Base-by-base conservation (phyloP, 179 eudicot genomes). In the Sideroxylon spinosum region DNA sequence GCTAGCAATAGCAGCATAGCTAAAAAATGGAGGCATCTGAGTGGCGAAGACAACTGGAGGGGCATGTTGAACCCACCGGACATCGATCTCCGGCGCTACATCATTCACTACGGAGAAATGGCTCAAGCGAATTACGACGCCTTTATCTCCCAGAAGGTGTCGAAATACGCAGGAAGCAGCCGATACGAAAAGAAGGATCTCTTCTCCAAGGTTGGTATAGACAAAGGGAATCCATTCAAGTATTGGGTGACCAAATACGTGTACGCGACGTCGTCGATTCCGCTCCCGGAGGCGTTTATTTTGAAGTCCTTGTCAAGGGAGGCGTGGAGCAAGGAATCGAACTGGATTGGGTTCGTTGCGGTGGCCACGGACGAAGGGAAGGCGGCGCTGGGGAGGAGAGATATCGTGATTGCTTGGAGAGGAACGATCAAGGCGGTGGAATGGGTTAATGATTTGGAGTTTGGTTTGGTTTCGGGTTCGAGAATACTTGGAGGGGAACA, bases 91-190 rank as follows among this genome's bases (percentile, higher is more conserved):
- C 91, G 98, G 0, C 79, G 72, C 23, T 82, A 85, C 84, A 73
- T 95, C 16, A 85, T 95, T 48, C 90, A 88, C 77, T 91, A 93
- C 26, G 98, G 98, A 0, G 88, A 88, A 66, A 86, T 85, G 91
- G 90, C 95, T 57, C 93, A 90, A 65, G 97, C 92, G 9, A 74
- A 89, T 50, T 88, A 89, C 73, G 97, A 95, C 74, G 76, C 86
- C 13, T 93, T 93, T 79, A 84, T 79, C 76, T 50, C 89, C 0
- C 87, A 84, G 11, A 80, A 86, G 29, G 85, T 62, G 7, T 95
- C 98, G 0, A 88, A 84, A 68, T 87, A 85, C 9, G 87, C 92
- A 0, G 98, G 98, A 61, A 79, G 82, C 16, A 83, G 86, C 76
- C 68, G 86, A 5, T 93, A 86, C 14, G 26, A 86, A 0, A 85